Evolutionary conservation across 176 grass and related monocot species (phyloP).

Genomic region (Oryza glaberrima): DNA sequence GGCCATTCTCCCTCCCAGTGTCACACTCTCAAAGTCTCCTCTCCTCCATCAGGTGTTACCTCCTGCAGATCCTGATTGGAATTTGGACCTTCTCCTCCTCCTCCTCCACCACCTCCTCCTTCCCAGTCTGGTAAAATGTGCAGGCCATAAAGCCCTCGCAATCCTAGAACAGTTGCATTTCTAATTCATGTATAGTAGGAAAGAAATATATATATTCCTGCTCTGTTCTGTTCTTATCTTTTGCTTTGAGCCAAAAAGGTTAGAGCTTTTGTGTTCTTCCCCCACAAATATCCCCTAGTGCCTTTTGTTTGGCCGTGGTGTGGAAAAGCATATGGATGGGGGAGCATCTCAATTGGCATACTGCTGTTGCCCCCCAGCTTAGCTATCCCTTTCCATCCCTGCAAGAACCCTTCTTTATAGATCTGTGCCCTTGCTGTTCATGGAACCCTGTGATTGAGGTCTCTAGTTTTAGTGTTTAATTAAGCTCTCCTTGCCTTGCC

Average conservation of each 20-base stretch:
- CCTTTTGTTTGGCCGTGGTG: slow-evolving; percentile 29
- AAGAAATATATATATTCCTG: slow-evolving; percentile 2
- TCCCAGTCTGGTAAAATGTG: slow-evolving; percentile 39
- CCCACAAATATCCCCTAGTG: slow-evolving; percentile 29
- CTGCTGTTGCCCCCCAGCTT: not conserved
- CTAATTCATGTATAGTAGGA: slow-evolving; percentile 32
- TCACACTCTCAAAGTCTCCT: slow-evolving; percentile 34
- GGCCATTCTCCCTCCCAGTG: slow-evolving; percentile 16
- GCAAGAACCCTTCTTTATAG: slow-evolving; percentile 37
- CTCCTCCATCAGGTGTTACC: slow-evolving; percentile 9
- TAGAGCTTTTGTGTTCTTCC: slow-evolving; percentile 42
- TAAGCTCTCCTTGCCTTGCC: slow-evolving; percentile 34
- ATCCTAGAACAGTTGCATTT: not conserved
- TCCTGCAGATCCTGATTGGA: slow-evolving; percentile 52
- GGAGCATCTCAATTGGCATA: slow-evolving; percentile 37
- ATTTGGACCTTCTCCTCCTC: slow-evolving; percentile 32
- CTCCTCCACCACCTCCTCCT: not conserved
- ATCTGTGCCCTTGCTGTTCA: slow-evolving; percentile 49
- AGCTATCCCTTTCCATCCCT: slow-evolving; percentile 33
- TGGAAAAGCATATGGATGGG: slow-evolving; percentile 18
- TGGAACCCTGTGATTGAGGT: slow-evolving; percentile 48
- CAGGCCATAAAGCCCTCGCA: not conserved
- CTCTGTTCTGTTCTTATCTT: not conserved
- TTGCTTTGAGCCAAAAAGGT: slow-evolving; percentile 21
- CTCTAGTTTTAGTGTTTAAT: slow-evolving; percentile 39